Evolutionary conservation across 768 basidiomycete species (phyloP).

Genomic region (Mycena rebaudengoi): DNA sequence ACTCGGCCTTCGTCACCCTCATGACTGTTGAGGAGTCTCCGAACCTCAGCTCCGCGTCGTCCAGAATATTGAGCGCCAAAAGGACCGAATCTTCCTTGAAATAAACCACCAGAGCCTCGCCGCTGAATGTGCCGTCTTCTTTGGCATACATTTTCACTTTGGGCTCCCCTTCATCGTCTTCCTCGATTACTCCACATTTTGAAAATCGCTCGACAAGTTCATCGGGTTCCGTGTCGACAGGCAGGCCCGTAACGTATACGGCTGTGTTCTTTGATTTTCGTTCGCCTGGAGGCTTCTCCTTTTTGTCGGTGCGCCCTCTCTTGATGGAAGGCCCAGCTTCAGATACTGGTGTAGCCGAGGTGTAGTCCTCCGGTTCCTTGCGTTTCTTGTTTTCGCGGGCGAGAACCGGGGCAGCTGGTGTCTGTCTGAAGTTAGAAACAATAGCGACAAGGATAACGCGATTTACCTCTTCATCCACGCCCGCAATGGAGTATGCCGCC

Average conservation of each 20-base stretch:
- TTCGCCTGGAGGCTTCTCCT: slow-evolving; percentile 53
- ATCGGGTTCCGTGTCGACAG: slow-evolving; percentile 73
- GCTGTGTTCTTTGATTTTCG: slow-evolving; percentile 91
- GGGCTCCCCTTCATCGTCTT: slow-evolving; percentile 90
- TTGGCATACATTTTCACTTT: slow-evolving; percentile 95
- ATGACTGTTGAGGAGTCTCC: slow-evolving; percentile 81
- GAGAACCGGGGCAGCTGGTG: slow-evolving; percentile 87
- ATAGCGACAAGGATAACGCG: slow-evolving; percentile 11
- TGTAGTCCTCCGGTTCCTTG: slow-evolving; percentile 78
- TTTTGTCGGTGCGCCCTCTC: slow-evolving; percentile 68
- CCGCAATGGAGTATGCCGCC: slow-evolving; percentile 91
- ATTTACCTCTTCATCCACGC: slow-evolving; percentile 93
- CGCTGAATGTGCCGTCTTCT: slow-evolving; percentile 88
- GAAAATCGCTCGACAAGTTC: slow-evolving; percentile 89
- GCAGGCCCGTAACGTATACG: slow-evolving; percentile 88
- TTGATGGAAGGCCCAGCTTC: slow-evolving; percentile 68
- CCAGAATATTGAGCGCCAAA: slow-evolving; percentile 84
- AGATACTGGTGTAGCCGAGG: slow-evolving; percentile 56
- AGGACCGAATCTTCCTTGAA: slow-evolving; percentile 97
- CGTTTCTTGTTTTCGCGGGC: slow-evolving; percentile 84
- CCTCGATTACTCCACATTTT: slow-evolving; percentile 92
- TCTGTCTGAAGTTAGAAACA: slow-evolving; percentile 47
- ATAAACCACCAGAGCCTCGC: slow-evolving; percentile 95
- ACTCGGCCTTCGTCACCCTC: slow-evolving; percentile 80
- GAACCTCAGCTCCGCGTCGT: slow-evolving; percentile 90